Percentiles rank a stretch among this genome's conserved stretches.
These are phyloP conservation scores for Cyberlindnera bimundalis DNA, from an alignment of 805 yeast genomes.

Conservation along the genomic window DNA sequence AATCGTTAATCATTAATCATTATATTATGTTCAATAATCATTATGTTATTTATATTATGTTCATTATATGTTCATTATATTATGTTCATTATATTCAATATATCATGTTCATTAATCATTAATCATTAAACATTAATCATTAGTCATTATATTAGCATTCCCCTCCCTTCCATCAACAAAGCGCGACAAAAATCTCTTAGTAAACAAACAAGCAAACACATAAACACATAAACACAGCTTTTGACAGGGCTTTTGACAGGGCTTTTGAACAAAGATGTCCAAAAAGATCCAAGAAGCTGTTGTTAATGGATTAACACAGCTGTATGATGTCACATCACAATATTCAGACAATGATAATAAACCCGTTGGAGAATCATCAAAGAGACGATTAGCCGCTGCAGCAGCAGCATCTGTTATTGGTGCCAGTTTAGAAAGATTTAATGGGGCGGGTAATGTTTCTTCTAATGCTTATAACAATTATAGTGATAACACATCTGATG, in stretches of 20 bases:
- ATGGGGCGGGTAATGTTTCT: not conserved
- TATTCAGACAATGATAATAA: constrained; percentile 10
- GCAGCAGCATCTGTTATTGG: constrained; percentile 43
- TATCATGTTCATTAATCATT: too few relatives aligned
- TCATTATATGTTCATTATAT: too few relatives aligned
- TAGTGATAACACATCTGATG: constrained; percentile 20
- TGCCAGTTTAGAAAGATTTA: constrained; percentile 40
- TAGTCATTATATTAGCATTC: too few relatives aligned
- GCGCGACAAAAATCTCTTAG: too few relatives aligned
- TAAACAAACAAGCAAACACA: too few relatives aligned
- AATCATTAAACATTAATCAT: too few relatives aligned
- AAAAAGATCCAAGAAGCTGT: constrained; percentile 10
- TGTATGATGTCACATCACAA: constrained; percentile 13
- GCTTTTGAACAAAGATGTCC: constrained; percentile 1
- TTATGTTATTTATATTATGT: too few relatives aligned
- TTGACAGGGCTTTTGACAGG: not conserved
- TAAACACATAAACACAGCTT: not conserved
- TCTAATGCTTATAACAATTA: not conserved
- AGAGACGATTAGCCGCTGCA: constrained; percentile 33
- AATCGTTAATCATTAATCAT: too few relatives aligned
- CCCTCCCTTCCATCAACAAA: too few relatives aligned
- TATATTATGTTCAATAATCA: too few relatives aligned
- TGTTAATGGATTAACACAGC: constrained; percentile 10
- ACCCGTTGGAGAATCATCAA: constrained; percentile 13
- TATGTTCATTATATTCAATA: too few relatives aligned